phyloP scores from a whole-genome alignment of 1,139 yeast species.

The Taphrina flavorubra region DNA sequence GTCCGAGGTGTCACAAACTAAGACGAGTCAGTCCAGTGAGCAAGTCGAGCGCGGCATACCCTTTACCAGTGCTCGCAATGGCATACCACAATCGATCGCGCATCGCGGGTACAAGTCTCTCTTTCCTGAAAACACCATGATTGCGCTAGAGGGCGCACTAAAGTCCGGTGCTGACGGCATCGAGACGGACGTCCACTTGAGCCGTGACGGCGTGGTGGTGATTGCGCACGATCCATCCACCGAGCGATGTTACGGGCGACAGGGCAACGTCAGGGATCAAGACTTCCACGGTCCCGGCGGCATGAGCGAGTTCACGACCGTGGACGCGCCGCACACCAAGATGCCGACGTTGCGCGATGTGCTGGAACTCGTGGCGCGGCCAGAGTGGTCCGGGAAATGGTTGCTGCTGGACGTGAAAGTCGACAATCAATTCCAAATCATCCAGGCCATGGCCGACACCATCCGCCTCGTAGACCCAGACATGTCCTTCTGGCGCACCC shows the following conservation, averaged over 20 bases:
- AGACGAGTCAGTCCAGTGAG: neutral
- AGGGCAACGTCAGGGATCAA: slow-evolving; percentile 46
- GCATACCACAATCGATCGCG: slow-evolving; percentile 39
- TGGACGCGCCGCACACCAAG: slow-evolving; percentile 59
- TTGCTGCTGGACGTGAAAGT: slow-evolving; percentile 85
- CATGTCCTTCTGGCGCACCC: slow-evolving; percentile 67
- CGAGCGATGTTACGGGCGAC: slow-evolving; percentile 62
- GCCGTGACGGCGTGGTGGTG: slow-evolving; percentile 73
- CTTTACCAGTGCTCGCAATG: slow-evolving; percentile 14
- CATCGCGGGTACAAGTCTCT: slow-evolving; percentile 58
- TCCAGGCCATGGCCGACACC: slow-evolving; percentile 60
- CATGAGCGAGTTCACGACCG: slow-evolving; percentile 57
- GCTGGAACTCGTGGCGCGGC: slow-evolving; percentile 62
- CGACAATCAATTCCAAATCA: slow-evolving; percentile 65
- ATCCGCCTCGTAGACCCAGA: slow-evolving; percentile 60
- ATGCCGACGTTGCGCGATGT: slow-evolving; percentile 69
- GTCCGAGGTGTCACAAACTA: neutral
- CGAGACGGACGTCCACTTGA: slow-evolving; percentile 84
- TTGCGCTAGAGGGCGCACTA: slow-evolving; percentile 73
- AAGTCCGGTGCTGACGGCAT: slow-evolving; percentile 71
- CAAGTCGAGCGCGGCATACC: slow-evolving; percentile 3
- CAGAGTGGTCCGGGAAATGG: slow-evolving; percentile 53
- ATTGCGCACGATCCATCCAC: slow-evolving; percentile 75
- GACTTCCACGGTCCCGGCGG: slow-evolving; percentile 46
- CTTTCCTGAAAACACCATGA: slow-evolving; percentile 78